phyloP scores from a whole-genome alignment of 2,329 filamentous ascomycete species.

The Pseudodiploospora longispora region DNA sequence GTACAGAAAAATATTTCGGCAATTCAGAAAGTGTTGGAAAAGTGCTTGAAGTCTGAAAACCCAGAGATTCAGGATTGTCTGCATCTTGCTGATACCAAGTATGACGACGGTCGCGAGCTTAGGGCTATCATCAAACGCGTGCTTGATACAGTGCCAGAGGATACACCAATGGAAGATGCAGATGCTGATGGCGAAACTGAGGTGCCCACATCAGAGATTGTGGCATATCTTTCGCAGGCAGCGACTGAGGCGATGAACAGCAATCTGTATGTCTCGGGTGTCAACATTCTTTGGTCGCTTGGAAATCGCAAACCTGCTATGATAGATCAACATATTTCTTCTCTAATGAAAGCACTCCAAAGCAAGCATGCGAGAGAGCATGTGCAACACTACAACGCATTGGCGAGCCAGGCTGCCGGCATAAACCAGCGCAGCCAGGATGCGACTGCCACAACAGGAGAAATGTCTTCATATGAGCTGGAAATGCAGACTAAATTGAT shows the following conservation, averaged over 20 bases:
- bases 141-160: constrained; percentile 81
- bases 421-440: constrained; percentile 40
- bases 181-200: constrained; percentile 82
- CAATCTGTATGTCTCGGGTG: constrained; percentile 73
- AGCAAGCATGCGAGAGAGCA: constrained; percentile 90
- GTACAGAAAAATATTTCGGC: constrained; percentile 67
- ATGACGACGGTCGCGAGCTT: constrained; percentile 61
- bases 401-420: constrained; percentile 42
- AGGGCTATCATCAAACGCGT: constrained; percentile 72
- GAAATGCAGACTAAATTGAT: constrained; percentile 87
- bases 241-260: constrained; percentile 81
- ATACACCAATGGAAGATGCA: constrained; percentile 60
- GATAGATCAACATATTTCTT: constrained; percentile 80
- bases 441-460: constrained; percentile 41
- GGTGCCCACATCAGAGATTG: constrained; percentile 75
- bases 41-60: constrained; percentile 79
- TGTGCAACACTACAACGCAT: constrained; percentile 63
- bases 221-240: constrained; percentile 73
- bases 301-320: constrained; percentile 76
- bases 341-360: constrained; percentile 89
- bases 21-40: constrained; percentile 84
- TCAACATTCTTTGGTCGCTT: constrained; percentile 90
- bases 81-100: constrained; percentile 63
- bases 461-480: constrained; percentile 67
- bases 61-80: constrained; percentile 90